Percentiles rank a stretch among this genome's conserved stretches.
Conservation (phyloP, 2,329 filamentous ascomycete species). For the Fusarium verticillioides region DNA sequence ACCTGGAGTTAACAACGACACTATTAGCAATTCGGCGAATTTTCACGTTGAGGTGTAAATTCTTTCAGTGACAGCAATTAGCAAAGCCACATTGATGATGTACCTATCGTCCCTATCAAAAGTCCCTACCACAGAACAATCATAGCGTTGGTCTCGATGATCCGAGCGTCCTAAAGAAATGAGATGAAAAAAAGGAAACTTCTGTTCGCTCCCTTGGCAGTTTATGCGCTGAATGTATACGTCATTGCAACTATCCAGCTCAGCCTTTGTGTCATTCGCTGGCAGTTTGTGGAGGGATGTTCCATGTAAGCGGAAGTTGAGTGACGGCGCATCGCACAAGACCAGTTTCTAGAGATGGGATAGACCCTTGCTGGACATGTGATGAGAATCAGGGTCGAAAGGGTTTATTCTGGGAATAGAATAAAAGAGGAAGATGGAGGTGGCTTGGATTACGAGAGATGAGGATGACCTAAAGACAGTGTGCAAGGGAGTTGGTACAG, state of each 20-base stretch:
- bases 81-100: conserved; percentile 38
- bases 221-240: conserved; percentile 23
- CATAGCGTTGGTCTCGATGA: conserved; percentile 1
- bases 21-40: neutral
- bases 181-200: neutral
- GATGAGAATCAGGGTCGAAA: conserved; percentile 25
- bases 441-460: conserved; percentile 28
- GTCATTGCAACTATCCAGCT: conserved; percentile 16
- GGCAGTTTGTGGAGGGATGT: conserved; percentile 15
- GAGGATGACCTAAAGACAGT: conserved; percentile 21
- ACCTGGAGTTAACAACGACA: neutral
- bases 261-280: conserved; percentile 12
- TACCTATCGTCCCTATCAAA: neutral
- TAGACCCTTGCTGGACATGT: conserved; percentile 6
- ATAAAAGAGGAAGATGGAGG: conserved; percentile 4
- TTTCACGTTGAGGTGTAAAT: neutral
- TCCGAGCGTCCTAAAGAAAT: conserved; percentile 1
- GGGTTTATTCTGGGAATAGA: conserved; percentile 28
- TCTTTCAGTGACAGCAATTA: neutral
- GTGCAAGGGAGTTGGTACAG: neutral
- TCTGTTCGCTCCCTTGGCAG: conserved; percentile 4
- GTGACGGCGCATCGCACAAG: conserved; percentile 19
- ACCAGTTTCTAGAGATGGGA: neutral
- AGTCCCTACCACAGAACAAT: neutral
- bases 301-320: conserved; percentile 20